phyloP scores from a whole-genome alignment of 768 basidiomycete genomes.

The Suillus bovinus region DNA sequence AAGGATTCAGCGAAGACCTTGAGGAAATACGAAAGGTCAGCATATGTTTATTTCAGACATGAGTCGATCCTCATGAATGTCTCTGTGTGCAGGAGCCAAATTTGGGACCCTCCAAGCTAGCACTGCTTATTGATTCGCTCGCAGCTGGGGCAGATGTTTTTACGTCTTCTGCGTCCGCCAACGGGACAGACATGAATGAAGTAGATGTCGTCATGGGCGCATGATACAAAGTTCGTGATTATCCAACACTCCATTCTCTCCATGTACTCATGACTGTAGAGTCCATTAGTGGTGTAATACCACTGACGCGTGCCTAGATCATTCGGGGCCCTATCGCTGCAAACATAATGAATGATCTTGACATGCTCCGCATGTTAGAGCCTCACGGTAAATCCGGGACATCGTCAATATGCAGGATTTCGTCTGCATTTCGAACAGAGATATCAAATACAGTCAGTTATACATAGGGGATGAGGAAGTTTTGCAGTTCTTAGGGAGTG shows the following conservation, averaged over 20 bases:
- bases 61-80: constrained; percentile 12
- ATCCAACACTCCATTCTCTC: neutral
- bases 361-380: neutral
- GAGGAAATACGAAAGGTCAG: constrained; percentile 79
- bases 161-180: constrained; percentile 38
- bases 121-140: constrained; percentile 79
- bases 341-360: neutral
- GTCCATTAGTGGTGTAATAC: neutral
- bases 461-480: neutral
- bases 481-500: neutral
- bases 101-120: constrained; percentile 64
- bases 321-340: too few relatives aligned
- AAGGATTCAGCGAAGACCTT: constrained; percentile 83
- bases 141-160: constrained; percentile 80
- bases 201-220: constrained; percentile 71
- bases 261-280: neutral
- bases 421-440: neutral
- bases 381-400: too few relatives aligned
- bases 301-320: neutral
- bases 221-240: neutral
- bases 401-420: neutral
- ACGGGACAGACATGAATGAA: constrained; percentile 50
- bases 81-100: constrained; percentile 58
- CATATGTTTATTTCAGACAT: constrained; percentile 22
- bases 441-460: neutral